Evolutionary conservation across 179 eudicot species (phyloP), one percentile per base, ranked within the genome.

Genomic region (Silene vulgaris): DNA sequence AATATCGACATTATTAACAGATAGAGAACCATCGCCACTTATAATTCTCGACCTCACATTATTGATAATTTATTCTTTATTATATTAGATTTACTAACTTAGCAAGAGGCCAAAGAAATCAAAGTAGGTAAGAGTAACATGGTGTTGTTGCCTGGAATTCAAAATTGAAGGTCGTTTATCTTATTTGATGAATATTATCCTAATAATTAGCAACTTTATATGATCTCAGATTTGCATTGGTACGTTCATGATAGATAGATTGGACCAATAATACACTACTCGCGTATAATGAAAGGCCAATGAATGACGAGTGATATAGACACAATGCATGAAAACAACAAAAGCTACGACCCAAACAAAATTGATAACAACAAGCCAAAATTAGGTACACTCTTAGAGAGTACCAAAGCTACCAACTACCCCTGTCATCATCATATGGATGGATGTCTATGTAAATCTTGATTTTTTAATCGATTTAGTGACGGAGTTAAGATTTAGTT

Each of bases 51-150:
- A 43, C 50, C 50, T 43, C 50, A 43, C 50, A 8, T 43, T 43
- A 43, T 43, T 43, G 50, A 37, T 37, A 37, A 37, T 5, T 37
- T 37, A 3, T 37, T 35, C 5, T 35, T 35, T 4, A 12, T 50
- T 14, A 13, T 50, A 50, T 0, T 1, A 23, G n/a, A 71, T n/a
- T 28, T 3, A 8, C 62, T 1, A 45, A 65, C 32, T 26, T 64
- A 56, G 50, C 54, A 60, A 76, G 8, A 17, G 45, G 60, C 65
- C 59, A 76, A 72, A 66, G 54, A 73, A 76, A 71, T 52, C 77
- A 67, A 16, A 35, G 17, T 80, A 67, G 83, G 80, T 80, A 61
- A 73, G 74, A 66, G 77, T 76, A 80, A 80, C 80, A 74, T 80
- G 83, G 83, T 57, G 65, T 57, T 57, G 65, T 57, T 65, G 65